Conservation (phyloP, 169 alveolate species). For the Plasmodium gonderi region DNA sequence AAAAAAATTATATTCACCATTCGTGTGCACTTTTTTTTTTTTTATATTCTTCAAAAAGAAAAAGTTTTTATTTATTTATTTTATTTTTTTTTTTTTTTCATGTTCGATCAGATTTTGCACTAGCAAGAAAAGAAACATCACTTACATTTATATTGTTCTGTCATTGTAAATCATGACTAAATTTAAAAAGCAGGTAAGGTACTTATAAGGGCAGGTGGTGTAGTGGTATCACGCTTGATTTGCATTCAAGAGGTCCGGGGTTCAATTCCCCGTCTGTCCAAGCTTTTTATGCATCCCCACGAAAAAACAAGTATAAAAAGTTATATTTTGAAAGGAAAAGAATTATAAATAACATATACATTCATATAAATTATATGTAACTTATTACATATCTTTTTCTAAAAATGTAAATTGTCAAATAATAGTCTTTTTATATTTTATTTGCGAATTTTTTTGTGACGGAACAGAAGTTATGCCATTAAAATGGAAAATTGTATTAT, state of each 20-base stretch:
- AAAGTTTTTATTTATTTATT: not conserved
- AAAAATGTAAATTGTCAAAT: too few relatives aligned
- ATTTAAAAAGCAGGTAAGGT: not conserved
- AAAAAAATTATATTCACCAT: not conserved
- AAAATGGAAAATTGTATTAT: too few relatives aligned
- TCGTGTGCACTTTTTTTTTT: not conserved
- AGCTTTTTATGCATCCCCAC: too few relatives aligned
- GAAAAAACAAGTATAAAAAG: not conserved
- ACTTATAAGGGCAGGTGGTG: slow-evolving; percentile 84
- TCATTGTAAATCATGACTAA: not conserved
- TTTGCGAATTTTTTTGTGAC: too few relatives aligned
- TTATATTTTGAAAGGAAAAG: not conserved
- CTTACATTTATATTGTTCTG: too few relatives aligned
- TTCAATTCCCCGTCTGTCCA: slow-evolving; percentile 89
- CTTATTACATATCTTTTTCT: too few relatives aligned
- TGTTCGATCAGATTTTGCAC: too few relatives aligned
- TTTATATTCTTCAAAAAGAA: not conserved
- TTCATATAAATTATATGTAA: too few relatives aligned
- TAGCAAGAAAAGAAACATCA: too few relatives aligned
- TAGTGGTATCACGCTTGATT: slow-evolving; percentile 89
- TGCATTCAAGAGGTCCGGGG: slow-evolving; percentile 91
- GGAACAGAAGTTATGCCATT: too few relatives aligned
- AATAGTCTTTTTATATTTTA: too few relatives aligned
- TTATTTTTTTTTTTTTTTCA: not conserved
- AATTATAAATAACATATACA: not conserved